Evolutionary conservation across 495 filamentous ascomycete genomes (phyloP), one percentile per base, ranked within the genome.

Genomic region (Aspergillus heteromorphus): DNA sequence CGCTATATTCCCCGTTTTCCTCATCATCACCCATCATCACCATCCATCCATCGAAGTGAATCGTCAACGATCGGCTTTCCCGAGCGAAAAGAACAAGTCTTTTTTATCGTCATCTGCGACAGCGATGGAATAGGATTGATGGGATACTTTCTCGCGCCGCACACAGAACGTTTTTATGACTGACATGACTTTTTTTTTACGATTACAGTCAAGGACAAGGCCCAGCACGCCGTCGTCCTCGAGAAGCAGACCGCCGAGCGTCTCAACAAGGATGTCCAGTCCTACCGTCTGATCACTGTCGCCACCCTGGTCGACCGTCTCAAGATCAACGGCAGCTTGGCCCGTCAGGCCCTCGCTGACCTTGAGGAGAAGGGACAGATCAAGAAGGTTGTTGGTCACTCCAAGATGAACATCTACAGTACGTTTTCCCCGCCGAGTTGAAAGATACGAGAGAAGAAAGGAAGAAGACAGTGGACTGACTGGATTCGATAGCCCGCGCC

Each of bases 241-340:
- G 84, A 87, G 72, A 87, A 87, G 77, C 54, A 69, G 65, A 83
- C 78, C 70, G 72, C 73, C 57, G 83, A 87, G 74, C 84, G 85
- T 70, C 77, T 81, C 70, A 85, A 93, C 81, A 97, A 97, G 81
- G 92, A 97, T 82, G 95, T 99, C 63, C 93, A 97, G 78, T 96
- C 95, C 57, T 99, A 97, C 88, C 91, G 95, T 67, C 91, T 99
- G 77, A 89, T 99, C 83, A 99, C 95, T 67, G 89, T 97, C 70
- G 90, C 95, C 65, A 91, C 87, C 65, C 92, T 99, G 65, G 95
- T 99, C 83, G 95, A 99, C 74, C 83, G 95, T 71, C 85, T 97
- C 74, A 99, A 99, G 91, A 96, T 99, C 84, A 99, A 99, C 80
- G 95, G 95, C 70, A 92, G 87, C 67, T 81, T 99, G 67, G 95